Percentiles rank a stretch among this genome's conserved stretches.
Conservation (phyloP, 2,329 filamentous ascomycete genomes). For the Nemania abortiva region DNA sequence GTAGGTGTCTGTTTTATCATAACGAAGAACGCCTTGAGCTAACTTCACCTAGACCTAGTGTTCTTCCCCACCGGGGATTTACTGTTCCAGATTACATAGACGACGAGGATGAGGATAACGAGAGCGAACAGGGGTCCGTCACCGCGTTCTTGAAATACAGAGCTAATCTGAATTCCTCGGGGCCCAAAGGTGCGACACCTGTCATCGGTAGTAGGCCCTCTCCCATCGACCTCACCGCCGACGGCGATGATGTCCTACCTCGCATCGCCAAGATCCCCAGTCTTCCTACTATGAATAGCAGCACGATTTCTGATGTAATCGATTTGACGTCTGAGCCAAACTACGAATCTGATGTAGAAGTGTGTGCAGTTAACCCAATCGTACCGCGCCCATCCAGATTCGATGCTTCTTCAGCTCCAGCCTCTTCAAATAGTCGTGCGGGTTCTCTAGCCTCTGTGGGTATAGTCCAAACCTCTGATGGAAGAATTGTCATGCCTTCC, state of each 20-base stretch:
- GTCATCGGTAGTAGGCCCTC: constrained; percentile 5
- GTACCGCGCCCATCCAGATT: not conserved
- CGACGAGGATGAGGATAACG: constrained; percentile 41
- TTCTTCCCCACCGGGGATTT: constrained; percentile 52
- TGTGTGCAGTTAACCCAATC: not conserved
- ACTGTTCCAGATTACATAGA: constrained; percentile 59
- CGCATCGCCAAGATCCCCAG: constrained; percentile 4
- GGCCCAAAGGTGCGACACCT: constrained; percentile 11
- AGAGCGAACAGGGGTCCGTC: constrained; percentile 30
- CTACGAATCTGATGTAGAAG: constrained; percentile 33
- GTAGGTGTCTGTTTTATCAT: constrained; percentile 30
- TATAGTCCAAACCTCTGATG: not conserved
- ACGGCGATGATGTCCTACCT: constrained; percentile 36
- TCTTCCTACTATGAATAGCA: constrained; percentile 15
- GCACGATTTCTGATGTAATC: constrained; percentile 41
- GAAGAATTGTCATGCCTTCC: not conserved
- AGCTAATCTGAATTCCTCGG: not conserved
- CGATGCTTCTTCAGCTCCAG: not conserved
- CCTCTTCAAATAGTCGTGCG: not conserved
- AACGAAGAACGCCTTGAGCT: constrained; percentile 16
- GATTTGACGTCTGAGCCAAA: constrained; percentile 45
- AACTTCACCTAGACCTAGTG: constrained; percentile 29
- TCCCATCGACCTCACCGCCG: constrained; percentile 45
- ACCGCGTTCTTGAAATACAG: not conserved
- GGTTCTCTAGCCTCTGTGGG: not conserved